Conservation (phyloP, 1,139 yeast genomes). For the Lodderomyces orthopsilosis region DNA sequence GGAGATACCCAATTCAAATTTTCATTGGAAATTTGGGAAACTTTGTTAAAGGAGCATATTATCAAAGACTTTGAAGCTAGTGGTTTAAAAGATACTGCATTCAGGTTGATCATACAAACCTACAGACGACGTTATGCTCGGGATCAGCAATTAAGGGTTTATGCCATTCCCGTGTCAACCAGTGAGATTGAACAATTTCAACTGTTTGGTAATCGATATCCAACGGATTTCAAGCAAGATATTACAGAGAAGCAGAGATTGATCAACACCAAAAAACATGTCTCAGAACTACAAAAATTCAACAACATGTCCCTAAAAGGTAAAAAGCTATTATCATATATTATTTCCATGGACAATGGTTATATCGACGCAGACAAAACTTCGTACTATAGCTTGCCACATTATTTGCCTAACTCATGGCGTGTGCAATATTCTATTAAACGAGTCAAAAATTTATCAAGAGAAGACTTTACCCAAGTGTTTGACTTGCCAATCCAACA, state of each 20-base stretch:
- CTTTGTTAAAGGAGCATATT: conserved; percentile 40
- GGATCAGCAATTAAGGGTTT: conserved; percentile 22
- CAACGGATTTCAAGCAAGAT: conserved; percentile 22
- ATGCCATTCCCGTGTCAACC: conserved; percentile 33
- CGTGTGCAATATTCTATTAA: conserved; percentile 9
- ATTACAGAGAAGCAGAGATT: conserved; percentile 19
- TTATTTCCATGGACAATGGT: conserved; percentile 4
- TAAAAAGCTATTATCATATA: conserved; percentile 9
- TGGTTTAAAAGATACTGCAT: conserved; percentile 13
- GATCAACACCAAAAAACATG: conserved; percentile 19
- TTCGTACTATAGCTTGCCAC: conserved; percentile 5
- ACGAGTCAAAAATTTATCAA: neutral
- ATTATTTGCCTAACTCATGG: conserved; percentile 6
- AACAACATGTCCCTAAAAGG: conserved; percentile 14
- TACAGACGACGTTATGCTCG: conserved; percentile 8
- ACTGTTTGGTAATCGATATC: conserved; percentile 21
- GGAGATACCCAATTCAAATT: conserved; percentile 73
- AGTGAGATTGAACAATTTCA: conserved; percentile 26
- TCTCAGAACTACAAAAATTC: conserved; percentile 18
- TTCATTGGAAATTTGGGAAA: conserved; percentile 57
- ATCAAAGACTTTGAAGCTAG: conserved; percentile 25
- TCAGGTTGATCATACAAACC: conserved; percentile 26
- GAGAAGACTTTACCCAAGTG: conserved; percentile 1
- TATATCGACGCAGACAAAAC: conserved; percentile 1
- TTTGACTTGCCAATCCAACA: conserved; percentile 7